Evolutionary conservation across 768 basidiomycete species (phyloP), one percentile per base, ranked within the genome.

Genomic region (Agaricus subrufescens): DNA sequence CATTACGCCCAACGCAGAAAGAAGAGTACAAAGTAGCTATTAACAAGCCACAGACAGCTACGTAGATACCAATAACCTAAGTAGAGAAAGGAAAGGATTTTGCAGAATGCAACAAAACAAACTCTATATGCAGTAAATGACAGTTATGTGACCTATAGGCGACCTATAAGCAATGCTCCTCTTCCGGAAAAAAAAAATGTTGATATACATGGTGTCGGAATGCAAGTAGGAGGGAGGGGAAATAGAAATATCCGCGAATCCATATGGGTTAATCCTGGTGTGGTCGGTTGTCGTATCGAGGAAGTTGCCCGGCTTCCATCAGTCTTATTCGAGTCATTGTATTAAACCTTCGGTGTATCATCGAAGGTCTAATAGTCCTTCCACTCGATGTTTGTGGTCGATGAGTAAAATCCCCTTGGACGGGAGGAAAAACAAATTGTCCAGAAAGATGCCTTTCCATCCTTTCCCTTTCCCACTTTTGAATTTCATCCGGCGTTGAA

Each of bases 341-440:
- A 60, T 64, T 69, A 42, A 67, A 59, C 58, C 67, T 70, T 44
- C 70, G 61, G 56, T 71, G 71, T 27, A 54, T 44, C 15, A 39
- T 53, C 29, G 34, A 61, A 53, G 44, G 63, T 44, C 51, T 64
- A 23, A 38, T 42, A 25, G 48, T 56, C 15, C 27, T 14, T 19
- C 55, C 34, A 39, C 48, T 50, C 34, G 48, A 49, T 2, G 52
- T 57, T 26, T 40, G 49, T 12, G 48, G 26, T 42, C 42, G 31
- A 11, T 56, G 48, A 12, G 44, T 62, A 42, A 58, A 6, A 4
- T 3, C 11, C 11, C 34, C 57, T 58, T 63, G 64, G 4, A 73
- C 66, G 25, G 74, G 73, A 43, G 77, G 78, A 56, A 77, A 79
- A 12, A 75, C 71, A 58, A 69, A 78, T 59, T 75, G 65, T 39